These are phyloP conservation scores for Seiridium cupressi DNA, from an alignment of 2,329 filamentous ascomycete species.

Conservation along the genomic window DNA sequence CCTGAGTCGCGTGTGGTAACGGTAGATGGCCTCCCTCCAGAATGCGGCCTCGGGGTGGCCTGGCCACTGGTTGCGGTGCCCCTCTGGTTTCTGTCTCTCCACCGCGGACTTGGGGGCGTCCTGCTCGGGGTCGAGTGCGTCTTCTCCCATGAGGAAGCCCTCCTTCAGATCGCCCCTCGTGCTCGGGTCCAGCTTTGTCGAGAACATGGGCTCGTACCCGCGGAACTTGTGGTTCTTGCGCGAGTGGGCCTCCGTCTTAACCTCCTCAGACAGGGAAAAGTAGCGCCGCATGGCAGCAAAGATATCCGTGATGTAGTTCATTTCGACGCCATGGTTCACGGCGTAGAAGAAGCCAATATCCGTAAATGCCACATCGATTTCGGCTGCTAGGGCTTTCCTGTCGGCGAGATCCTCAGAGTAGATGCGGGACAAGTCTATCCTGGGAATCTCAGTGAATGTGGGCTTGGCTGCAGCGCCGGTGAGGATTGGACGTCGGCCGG, in stretches of 20 bases:
- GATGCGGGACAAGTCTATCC: conserved; percentile 5
- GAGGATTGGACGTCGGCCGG: conserved; percentile 3
- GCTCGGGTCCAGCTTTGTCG: conserved; percentile 8
- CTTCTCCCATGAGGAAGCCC: conserved; percentile 10
- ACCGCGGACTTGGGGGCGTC: not conserved
- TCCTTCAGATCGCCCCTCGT: conserved; percentile 11
- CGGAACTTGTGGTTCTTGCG: conserved; percentile 10
- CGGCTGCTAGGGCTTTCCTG: not conserved
- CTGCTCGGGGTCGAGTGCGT: conserved; percentile 8
- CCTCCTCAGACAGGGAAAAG: conserved; percentile 1
- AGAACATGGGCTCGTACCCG: conserved; percentile 11
- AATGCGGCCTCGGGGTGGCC: not conserved
- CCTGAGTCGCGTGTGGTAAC: not conserved
- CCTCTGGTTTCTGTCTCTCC: conserved; percentile 2
- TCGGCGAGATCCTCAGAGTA: not conserved
- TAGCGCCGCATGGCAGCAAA: conserved; percentile 7
- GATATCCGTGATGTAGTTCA: not conserved
- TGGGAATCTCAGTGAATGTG: conserved; percentile 1
- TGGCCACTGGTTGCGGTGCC: conserved; percentile 8
- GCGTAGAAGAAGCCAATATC: conserved; percentile 10
- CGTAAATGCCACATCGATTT: conserved; percentile 4
- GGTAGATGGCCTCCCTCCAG: conserved; percentile 7
- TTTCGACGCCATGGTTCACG: conserved; percentile 6
- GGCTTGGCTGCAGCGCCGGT: conserved; percentile 7
- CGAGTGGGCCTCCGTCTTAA: conserved; percentile 9